Evolutionary conservation across 257 asterid species (phyloP), one percentile per base, ranked within the genome.

Genomic region (Linderniella brevidens): DNA sequence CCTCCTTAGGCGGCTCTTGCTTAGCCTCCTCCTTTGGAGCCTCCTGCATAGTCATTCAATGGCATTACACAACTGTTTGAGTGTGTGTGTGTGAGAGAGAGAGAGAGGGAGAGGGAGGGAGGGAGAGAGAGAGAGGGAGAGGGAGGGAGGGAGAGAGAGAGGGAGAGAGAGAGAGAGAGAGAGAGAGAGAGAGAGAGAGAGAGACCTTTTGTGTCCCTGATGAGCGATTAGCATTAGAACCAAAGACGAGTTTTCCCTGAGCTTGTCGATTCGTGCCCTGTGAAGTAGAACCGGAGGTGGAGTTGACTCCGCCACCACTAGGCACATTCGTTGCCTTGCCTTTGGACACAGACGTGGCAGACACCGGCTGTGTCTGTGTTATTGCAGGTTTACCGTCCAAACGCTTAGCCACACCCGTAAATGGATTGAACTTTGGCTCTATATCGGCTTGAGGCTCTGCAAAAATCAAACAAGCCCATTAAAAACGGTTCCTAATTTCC

Each of bases 201-300:
- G 13, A 16, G 32, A 86, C 95, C 90, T 85, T 79, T 13, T 59
- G 65, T n/a, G 77, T 41, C 20, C 69, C 92, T 3, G 53, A 65
- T 11, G 71, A 11, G 9, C 78, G 92, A 54, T 56, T 74, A 35
- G 64, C 59, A 57, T 79, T 86, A 16, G 96, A 73, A 49, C 96
- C 96, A 37, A 90, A 90, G 12, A 90, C 95, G 5, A 90, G 94
- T 71, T 90, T 90, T 36, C 99, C 99, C 48, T 76, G 94, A 43
- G 92, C 65, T 54, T 86, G 96, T 36, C 78, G 80, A 55, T 54
- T 75, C 40, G 77, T 20, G 55, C 70, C 68, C 52, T 79, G 94
- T 20, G 94, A 60, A 61, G 75, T 68, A 29, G 93, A 62, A 61
- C 77, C 68, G 76, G 75, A 41, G 80, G 66, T 7, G 82, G 54